These are phyloP conservation scores for Cucumis melo DNA, from an alignment of 306 rosid genomes.

Conservation along the genomic window DNA sequence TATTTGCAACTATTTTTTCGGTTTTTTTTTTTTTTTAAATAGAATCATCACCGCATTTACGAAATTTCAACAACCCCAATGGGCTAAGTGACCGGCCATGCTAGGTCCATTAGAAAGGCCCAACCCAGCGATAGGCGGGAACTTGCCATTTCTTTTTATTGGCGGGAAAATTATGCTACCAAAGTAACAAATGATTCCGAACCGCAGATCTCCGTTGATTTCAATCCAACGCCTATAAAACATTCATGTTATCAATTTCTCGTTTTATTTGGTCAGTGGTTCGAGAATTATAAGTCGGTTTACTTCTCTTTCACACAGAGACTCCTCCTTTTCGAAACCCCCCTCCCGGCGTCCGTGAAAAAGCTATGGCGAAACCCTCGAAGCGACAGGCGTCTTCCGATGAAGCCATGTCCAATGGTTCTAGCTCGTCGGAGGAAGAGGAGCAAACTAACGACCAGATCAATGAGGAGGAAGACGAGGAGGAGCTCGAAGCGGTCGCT, in stretches of 20 bases:
- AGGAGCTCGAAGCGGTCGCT: constrained; percentile 85
- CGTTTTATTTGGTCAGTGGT: neutral
- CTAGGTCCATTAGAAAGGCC: neutral
- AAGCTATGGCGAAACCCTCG: constrained; percentile 51
- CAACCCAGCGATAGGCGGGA: constrained; percentile 32
- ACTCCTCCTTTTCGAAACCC: constrained; percentile 31
- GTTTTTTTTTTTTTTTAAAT: no score
- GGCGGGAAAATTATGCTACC: constrained; percentile 56
- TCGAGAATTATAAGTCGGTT: constrained; percentile 12
- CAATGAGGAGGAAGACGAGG: constrained; percentile 75
- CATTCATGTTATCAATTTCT: neutral
- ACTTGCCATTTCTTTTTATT: constrained; percentile 14
- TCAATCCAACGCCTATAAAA: constrained; percentile 28
- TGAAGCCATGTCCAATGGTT: constrained; percentile 43
- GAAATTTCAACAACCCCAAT: neutral
- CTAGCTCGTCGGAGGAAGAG: constrained; percentile 39
- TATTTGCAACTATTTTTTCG: no score
- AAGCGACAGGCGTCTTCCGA: constrained; percentile 55
- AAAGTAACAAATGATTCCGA: constrained; percentile 1
- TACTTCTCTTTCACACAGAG: neutral
- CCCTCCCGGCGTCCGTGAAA: constrained; percentile 28
- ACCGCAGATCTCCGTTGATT: constrained; percentile 22
- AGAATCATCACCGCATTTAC: no score
- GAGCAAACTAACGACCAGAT: constrained; percentile 43
- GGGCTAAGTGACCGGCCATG: neutral